phyloP scores from a whole-genome alignment of 2,329 filamentous ascomycete species.

The Calonectria pseudoreteaudii region DNA sequence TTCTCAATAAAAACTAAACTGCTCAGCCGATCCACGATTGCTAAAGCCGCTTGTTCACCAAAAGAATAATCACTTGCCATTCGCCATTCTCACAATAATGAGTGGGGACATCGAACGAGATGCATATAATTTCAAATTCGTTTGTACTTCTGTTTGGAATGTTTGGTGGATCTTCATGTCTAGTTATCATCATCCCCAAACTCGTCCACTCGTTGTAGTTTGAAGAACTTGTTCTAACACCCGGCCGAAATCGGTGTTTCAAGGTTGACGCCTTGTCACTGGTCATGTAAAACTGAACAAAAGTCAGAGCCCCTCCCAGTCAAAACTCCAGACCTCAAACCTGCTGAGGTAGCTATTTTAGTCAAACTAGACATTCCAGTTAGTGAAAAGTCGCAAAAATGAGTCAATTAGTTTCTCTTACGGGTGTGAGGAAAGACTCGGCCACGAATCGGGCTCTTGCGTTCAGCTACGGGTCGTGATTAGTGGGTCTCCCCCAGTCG shows the following conservation, averaged over 20 bases:
- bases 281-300: constrained; percentile 25
- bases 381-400: constrained; percentile 4
- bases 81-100: background rate
- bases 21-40: background rate
- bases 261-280: constrained; percentile 25
- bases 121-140: constrained; percentile 26
- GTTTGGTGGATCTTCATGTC: constrained; percentile 35
- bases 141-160: constrained; percentile 35
- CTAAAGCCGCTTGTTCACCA: background rate
- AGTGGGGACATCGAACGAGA: background rate
- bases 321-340: constrained; percentile 34
- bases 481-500: constrained; percentile 28
- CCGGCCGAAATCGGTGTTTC: constrained; percentile 27
- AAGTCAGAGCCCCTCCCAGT: constrained; percentile 27
- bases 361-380: constrained; percentile 47
- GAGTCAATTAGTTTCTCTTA: constrained; percentile 55
- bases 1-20: too few species aligned
- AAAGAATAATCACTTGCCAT: too few species aligned
- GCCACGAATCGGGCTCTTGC: constrained; percentile 97
- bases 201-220: constrained; percentile 23
- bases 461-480: constrained; percentile 75
- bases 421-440: constrained; percentile 96
- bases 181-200: constrained; percentile 35
- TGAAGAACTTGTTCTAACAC: constrained; percentile 21
- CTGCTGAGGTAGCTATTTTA: constrained; percentile 38